A percentile compares a stretch with the other conserved stretches of the same genome.
phyloP scores from a whole-genome alignment of 2,329 filamentous ascomycete species.

The Diaporthe sp. region DNA sequence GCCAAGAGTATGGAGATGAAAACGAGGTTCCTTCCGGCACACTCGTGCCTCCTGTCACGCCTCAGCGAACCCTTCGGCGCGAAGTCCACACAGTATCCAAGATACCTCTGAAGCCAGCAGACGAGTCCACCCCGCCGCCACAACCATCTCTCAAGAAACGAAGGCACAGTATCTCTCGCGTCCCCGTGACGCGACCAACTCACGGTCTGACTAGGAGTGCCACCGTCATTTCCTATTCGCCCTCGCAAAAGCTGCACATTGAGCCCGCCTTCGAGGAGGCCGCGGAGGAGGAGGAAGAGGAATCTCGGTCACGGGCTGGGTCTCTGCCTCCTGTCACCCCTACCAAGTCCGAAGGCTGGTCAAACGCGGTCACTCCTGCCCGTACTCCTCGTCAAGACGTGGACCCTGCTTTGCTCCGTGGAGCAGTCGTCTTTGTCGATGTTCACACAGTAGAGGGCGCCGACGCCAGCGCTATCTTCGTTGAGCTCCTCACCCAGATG shows the following conservation, averaged over 20 bases:
- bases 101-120: constrained; percentile 79
- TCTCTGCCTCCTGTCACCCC: constrained; percentile 56
- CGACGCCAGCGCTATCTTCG: constrained; percentile 84
- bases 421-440: constrained; percentile 85
- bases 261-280: constrained; percentile 45
- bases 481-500: constrained; percentile 83
- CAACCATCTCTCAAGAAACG: constrained; percentile 60
- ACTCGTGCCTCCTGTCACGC: constrained; percentile 64
- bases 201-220: constrained; percentile 59
- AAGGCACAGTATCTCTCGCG: constrained; percentile 63
- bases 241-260: constrained; percentile 56
- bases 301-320: constrained; percentile 38
- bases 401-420: constrained; percentile 69
- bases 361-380: constrained; percentile 60
- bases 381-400: constrained; percentile 68
- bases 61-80: constrained; percentile 63
- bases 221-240: constrained; percentile 67
- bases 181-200: constrained; percentile 57
- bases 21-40: constrained; percentile 63
- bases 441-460: constrained; percentile 86
- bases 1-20: constrained; percentile 76
- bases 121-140: constrained; percentile 62
- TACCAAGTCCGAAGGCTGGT: constrained; percentile 65
- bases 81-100: constrained; percentile 82
- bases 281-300: constrained; percentile 39